Base-by-base conservation (phyloP, 2,329 filamentous ascomycete species). In the Aschersonia sp. region DNA sequence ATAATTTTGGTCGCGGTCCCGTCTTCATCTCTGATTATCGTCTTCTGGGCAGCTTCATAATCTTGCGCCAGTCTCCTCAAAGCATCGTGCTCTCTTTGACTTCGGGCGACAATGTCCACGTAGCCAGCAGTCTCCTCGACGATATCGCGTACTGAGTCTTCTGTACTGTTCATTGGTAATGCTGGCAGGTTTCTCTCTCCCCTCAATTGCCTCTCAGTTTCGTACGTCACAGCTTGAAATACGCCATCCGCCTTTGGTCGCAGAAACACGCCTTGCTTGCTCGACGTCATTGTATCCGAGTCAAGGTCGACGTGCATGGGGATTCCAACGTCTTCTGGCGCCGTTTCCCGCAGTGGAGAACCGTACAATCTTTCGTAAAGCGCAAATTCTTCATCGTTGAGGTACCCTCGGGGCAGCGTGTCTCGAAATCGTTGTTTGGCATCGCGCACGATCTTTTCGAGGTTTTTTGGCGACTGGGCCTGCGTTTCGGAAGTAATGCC, bases 311-410 rank as follows among this genome's bases (percentile, higher is more conserved):
- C 65, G 55, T 59, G 62, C 45, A 49, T 66, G 51, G 68, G 65
- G 50, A 68, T 73, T 30, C 65, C 78, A 4, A 79, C 70, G 61
- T 83, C 77, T 49, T 81, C 79, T 1, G 75, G 71, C 6, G 58
- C 62, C 2, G 77, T 82, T 46, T 76, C 72, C 41, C 80, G 72
- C 51, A 85, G 60, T 2, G 88, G 87, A 35, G 81, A 71, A 1
- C 89, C 90, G 61, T 92, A 95, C 12, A 94, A 66, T 52, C 87
- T 74, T 58, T 84, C 79, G 62, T 94, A 95, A 1, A 94, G 67
- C 44, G 67, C 69, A 56, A 83, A 81, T 61, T 95, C 88, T 47
- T 83, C 76, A 1, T 73, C 70, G 35, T 71, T 79, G 46, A 95
- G 63, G 55, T 86, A 78, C 35, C 74, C 80, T 32, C 79, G 76